Conservation (phyloP, 1,284 basidiomycete species). For the Sanghuangporus weigelae region DNA sequence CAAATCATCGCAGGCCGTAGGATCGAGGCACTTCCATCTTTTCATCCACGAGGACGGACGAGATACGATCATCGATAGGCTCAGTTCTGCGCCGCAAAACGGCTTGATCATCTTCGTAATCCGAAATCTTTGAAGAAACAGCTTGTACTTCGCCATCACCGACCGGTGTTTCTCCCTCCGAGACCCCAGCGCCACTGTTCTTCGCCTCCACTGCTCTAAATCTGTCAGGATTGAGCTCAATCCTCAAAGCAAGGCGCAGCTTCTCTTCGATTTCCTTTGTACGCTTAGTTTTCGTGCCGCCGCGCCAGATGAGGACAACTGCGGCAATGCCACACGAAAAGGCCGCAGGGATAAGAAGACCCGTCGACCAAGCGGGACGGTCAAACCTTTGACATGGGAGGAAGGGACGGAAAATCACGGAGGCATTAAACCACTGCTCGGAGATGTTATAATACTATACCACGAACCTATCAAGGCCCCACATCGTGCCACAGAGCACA, state of each 20-base stretch:
- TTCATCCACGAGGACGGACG: conserved; percentile 10
- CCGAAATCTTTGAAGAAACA: neutral
- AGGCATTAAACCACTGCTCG: neutral
- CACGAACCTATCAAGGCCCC: conserved; percentile 63
- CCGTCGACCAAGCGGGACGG: conserved; percentile 65
- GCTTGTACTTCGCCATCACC: neutral
- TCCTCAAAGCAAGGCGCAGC: conserved; percentile 62
- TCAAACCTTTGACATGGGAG: conserved; percentile 36
- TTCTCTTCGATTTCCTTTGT: conserved; percentile 67
- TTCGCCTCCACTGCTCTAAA: conserved; percentile 6
- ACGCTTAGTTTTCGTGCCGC: conserved; percentile 75
- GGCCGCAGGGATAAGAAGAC: conserved; percentile 66
- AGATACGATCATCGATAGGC: neutral
- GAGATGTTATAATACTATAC: neutral
- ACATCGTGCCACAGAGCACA: conserved; percentile 78
- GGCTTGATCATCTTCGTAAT: neutral
- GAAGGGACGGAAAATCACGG: neutral
- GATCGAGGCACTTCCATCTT: conserved; percentile 8
- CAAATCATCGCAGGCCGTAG: neutral
- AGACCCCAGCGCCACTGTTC: neutral
- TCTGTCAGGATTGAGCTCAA: conserved; percentile 26
- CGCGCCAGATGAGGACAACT: conserved; percentile 74
- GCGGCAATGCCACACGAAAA: conserved; percentile 83
- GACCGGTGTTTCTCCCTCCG: neutral
- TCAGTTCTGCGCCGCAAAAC: neutral